Conservation (phyloP, 805 yeast species). For the Saccharomycopsis lassenensis region DNA sequence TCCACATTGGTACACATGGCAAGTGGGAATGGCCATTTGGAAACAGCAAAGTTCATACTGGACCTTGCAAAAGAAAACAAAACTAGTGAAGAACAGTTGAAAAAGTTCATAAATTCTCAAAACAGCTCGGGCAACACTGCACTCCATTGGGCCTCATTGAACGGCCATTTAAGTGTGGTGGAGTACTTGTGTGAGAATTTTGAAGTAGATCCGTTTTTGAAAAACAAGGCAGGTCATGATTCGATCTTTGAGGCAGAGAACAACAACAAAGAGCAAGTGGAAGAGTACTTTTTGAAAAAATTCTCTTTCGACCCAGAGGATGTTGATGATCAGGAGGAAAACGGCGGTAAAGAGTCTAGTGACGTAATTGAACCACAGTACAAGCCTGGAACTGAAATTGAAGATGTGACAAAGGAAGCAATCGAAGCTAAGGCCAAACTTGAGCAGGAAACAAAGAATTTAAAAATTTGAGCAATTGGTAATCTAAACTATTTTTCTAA, state of each 20-base stretch:
- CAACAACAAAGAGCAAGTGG: slow-evolving; percentile 64
- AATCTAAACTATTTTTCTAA: too few relatives aligned
- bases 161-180: slow-evolving; percentile 71
- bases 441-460: slow-evolving; percentile 4
- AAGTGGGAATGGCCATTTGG: slow-evolving; percentile 84
- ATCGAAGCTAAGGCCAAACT: slow-evolving; percentile 28
- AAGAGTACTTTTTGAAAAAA: slow-evolving; percentile 61
- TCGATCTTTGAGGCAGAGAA: slow-evolving; percentile 82
- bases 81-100: slow-evolving; percentile 28
- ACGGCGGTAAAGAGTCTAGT: slow-evolving; percentile 19
- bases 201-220: slow-evolving; percentile 70
- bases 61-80: slow-evolving; percentile 31
- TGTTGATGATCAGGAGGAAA: slow-evolving; percentile 35
- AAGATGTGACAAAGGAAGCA: slow-evolving; percentile 36
- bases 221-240: slow-evolving; percentile 71
- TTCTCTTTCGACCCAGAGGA: slow-evolving; percentile 60
- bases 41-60: slow-evolving; percentile 50
- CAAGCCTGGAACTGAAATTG: slow-evolving; percentile 41
- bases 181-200: slow-evolving; percentile 60
- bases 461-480: too few relatives aligned
- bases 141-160: slow-evolving; percentile 90
- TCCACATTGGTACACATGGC: slow-evolving; percentile 91
- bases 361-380: slow-evolving; percentile 14
- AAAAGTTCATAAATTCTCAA: slow-evolving; percentile 34
- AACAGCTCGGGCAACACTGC: slow-evolving; percentile 90